Percentiles rank a stretch among this genome's conserved stretches.
These are phyloP conservation scores for Cladosporium sp. DNA, from an alignment of 2,329 filamentous ascomycete genomes.

Conservation along the genomic window DNA sequence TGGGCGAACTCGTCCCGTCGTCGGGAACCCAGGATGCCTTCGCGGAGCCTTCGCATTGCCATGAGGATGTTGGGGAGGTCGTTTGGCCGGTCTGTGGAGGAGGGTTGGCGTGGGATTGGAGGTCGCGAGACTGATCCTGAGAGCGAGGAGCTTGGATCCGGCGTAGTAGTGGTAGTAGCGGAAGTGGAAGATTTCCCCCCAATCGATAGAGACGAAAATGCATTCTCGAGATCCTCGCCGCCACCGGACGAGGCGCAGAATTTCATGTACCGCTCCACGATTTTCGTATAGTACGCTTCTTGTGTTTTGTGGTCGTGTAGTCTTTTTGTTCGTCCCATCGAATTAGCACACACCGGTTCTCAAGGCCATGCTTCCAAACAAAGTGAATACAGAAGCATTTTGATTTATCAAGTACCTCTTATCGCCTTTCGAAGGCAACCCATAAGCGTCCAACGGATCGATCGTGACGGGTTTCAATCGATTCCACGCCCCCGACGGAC, in stretches of 20 bases:
- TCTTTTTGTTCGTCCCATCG: conserved; percentile 28
- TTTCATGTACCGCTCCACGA: conserved; percentile 81
- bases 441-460: conserved; percentile 75
- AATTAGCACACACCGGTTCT: too few relatives aligned
- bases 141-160: neutral
- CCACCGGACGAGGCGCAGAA: conserved; percentile 75
- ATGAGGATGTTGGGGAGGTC: conserved; percentile 71
- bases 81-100: conserved; percentile 44
- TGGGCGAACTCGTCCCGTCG: conserved; percentile 75
- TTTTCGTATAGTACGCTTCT: conserved; percentile 79
- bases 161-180: conserved; percentile 12
- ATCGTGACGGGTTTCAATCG: conserved; percentile 67
- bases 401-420: conserved; percentile 55
- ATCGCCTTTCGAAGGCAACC: conserved; percentile 87
- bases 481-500: conserved; percentile 57
- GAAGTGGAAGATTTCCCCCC: conserved; percentile 6
- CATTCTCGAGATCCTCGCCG: conserved; percentile 66
- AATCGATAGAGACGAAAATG: conserved; percentile 63
- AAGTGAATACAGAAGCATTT: neutral
- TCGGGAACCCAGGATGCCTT: conserved; percentile 76
- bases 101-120: conserved; percentile 21
- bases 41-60: conserved; percentile 85
- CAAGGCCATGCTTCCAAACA: too few relatives aligned
- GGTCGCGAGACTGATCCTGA: conserved; percentile 4
- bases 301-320: conserved; percentile 66